These are phyloP conservation scores for Salix caprea DNA, from an alignment of 345 rosid genomes.

Conservation along the genomic window DNA sequence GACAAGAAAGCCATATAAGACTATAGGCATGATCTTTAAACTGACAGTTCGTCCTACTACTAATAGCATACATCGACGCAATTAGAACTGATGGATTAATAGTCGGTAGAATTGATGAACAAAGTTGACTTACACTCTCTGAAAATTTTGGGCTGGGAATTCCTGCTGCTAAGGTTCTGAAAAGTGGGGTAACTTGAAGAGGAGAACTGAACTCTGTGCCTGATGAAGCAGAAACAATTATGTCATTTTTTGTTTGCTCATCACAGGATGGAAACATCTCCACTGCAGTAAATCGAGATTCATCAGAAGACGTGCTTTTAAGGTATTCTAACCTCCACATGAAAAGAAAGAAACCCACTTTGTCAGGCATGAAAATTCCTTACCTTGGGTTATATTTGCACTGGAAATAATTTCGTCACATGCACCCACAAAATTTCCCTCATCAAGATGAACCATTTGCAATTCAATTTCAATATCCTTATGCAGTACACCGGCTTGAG, in stretches of 20 bases:
- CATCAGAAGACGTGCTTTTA: constrained; percentile 7
- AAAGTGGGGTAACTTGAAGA: constrained; percentile 78
- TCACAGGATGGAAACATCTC: constrained; percentile 39
- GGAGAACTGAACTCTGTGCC: constrained; percentile 71
- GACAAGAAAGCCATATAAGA: not conserved
- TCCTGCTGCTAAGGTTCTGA: constrained; percentile 96
- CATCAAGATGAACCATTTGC: constrained; percentile 21
- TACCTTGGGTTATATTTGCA: constrained; percentile 48
- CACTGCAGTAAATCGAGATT: constrained; percentile 26
- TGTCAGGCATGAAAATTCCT: constrained; percentile 1
- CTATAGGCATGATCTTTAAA: not conserved
- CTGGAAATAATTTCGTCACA: constrained; percentile 37
- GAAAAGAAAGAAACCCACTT: not conserved
- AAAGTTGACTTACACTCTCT: constrained; percentile 75
- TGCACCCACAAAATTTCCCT: constrained; percentile 24
- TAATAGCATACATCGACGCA: not conserved
- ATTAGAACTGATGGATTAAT: not conserved
- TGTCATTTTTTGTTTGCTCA: constrained; percentile 33
- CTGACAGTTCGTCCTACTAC: not conserved
- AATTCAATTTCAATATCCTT: constrained; percentile 33
- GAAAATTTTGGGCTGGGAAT: constrained; percentile 97
- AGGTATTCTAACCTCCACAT: not conserved
- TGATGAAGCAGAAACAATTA: constrained; percentile 44
- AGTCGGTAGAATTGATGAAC: constrained; percentile 1
- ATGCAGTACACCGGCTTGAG: constrained; percentile 32